Conservation (phyloP, 345 rosid genomes). For the Salix arbutifolia region DNA sequence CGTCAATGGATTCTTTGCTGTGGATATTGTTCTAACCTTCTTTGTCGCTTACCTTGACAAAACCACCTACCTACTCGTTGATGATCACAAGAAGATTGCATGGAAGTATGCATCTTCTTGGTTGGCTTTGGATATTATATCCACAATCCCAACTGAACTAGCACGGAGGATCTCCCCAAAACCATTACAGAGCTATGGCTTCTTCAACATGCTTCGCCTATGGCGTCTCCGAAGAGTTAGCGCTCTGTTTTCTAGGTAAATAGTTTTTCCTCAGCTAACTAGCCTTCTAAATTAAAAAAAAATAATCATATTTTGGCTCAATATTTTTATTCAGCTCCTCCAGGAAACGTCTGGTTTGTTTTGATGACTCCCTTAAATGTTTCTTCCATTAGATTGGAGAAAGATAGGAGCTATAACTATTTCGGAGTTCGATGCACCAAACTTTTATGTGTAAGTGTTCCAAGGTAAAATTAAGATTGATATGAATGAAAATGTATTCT, state of each 20-base stretch:
- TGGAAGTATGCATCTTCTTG: slow-evolving; percentile 73
- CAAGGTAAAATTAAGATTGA: neutral
- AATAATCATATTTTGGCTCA: neutral
- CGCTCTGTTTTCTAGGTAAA: slow-evolving; percentile 80
- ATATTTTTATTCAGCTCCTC: neutral
- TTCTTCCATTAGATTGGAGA: slow-evolving; percentile 65
- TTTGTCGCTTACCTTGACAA: slow-evolving; percentile 81
- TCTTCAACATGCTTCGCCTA: slow-evolving; percentile 88
- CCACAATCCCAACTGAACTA: slow-evolving; percentile 75
- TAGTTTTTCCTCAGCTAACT: neutral
- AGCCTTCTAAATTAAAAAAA: neutral
- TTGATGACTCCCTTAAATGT: neutral
- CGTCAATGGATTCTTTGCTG: slow-evolving; percentile 83
- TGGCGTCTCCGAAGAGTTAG: slow-evolving; percentile 99
- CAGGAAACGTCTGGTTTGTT: neutral
- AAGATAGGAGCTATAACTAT: slow-evolving; percentile 83
- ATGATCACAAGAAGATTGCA: slow-evolving; percentile 63
- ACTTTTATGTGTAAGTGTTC: slow-evolving; percentile 72
- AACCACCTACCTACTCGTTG: slow-evolving; percentile 62
- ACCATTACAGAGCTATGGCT: slow-evolving; percentile 50
- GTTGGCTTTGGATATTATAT: slow-evolving; percentile 69
- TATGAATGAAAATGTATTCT: neutral
- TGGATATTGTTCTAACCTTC: slow-evolving; percentile 77
- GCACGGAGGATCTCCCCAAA: slow-evolving; percentile 55
- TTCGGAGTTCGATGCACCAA: slow-evolving; percentile 95